phyloP scores from a whole-genome alignment of 768 basidiomycete species.

The Macrocybe gigantea region DNA sequence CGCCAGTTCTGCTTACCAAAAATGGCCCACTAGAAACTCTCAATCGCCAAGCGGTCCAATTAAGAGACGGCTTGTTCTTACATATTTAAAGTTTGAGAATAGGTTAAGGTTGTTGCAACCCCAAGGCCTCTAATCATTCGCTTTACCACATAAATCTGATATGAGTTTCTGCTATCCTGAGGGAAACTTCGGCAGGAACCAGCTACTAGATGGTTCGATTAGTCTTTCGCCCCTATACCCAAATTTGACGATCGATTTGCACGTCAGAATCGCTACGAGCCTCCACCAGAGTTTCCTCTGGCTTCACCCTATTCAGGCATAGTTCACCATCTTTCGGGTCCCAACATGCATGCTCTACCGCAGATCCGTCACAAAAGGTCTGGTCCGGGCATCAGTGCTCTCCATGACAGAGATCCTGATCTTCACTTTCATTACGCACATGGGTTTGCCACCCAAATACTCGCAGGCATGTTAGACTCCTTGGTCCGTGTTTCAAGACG shows the following conservation, averaged over 20 bases:
- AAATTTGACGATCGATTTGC: conserved; percentile 95
- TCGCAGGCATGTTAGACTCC: too few species aligned
- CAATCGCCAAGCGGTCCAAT: conserved; percentile 78
- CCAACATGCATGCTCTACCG: conserved; percentile 81
- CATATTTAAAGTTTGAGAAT: conserved; percentile 80
- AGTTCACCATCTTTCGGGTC: conserved; percentile 91
- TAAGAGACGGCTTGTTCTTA: conserved; percentile 81
- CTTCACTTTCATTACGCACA: too few species aligned
- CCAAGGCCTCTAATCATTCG: conserved; percentile 92
- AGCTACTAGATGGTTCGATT: conserved; percentile 94
- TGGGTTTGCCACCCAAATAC: too few species aligned
- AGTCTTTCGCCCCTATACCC: conserved; percentile 96
- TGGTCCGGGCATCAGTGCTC: conserved; percentile 71
- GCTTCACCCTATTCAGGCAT: conserved; percentile 87
- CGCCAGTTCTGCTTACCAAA: conserved; percentile 69
- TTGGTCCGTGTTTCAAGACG: too few species aligned
- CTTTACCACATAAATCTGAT: conserved; percentile 67
- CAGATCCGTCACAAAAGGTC: conserved; percentile 70
- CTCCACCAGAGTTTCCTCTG: conserved; percentile 96
- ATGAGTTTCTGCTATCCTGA: conserved; percentile 39
- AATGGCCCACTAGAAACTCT: conserved; percentile 80
- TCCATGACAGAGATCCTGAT: conserved; percentile 55
- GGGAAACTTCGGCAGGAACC: conserved; percentile 80
- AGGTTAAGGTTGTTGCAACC: conserved; percentile 86
- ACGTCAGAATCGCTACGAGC: conserved; percentile 94